phyloP scores from a whole-genome alignment of 345 rosid genomes.

The Ceriops decandra region DNA sequence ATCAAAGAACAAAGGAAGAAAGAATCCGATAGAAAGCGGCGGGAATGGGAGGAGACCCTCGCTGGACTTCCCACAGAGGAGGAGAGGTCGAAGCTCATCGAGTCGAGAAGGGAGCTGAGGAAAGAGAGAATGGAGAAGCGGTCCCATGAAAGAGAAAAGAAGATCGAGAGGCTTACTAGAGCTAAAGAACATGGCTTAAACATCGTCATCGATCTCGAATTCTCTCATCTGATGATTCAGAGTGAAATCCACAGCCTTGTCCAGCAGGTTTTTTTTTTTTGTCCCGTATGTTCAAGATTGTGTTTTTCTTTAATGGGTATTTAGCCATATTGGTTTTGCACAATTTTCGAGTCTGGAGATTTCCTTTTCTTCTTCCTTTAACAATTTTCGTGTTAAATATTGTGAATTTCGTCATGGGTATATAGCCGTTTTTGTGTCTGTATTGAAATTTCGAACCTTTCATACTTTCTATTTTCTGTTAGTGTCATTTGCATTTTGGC shows the following conservation, averaged over 20 bases:
- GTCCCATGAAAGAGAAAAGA: slow-evolving; percentile 58
- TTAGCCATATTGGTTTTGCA: no score
- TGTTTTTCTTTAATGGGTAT: background rate
- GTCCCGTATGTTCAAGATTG: background rate
- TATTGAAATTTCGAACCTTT: background rate
- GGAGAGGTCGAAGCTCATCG: slow-evolving; percentile 61
- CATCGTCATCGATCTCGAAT: slow-evolving; percentile 74
- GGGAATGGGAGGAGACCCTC: slow-evolving; percentile 61
- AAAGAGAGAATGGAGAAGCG: slow-evolving; percentile 76
- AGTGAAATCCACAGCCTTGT: slow-evolving; percentile 83
- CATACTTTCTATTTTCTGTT: background rate
- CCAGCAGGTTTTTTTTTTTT: slow-evolving; percentile 53
- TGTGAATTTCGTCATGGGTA: no score
- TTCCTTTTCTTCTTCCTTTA: no score
- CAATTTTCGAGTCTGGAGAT: no score
- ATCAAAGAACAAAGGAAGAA: slow-evolving; percentile 65
- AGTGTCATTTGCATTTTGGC: no score
- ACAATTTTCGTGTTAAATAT: no score
- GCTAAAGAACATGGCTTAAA: slow-evolving; percentile 69
- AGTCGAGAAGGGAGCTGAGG: slow-evolving; percentile 59
- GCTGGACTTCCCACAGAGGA: slow-evolving; percentile 45
- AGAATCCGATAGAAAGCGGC: slow-evolving; percentile 59
- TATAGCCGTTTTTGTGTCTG: no score
- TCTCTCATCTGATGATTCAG: slow-evolving; percentile 70
- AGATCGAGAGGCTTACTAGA: slow-evolving; percentile 48